Evolutionary conservation across 495 filamentous ascomycete genomes (phyloP).

Genomic region (Trichoderma orchidacearum): DNA sequence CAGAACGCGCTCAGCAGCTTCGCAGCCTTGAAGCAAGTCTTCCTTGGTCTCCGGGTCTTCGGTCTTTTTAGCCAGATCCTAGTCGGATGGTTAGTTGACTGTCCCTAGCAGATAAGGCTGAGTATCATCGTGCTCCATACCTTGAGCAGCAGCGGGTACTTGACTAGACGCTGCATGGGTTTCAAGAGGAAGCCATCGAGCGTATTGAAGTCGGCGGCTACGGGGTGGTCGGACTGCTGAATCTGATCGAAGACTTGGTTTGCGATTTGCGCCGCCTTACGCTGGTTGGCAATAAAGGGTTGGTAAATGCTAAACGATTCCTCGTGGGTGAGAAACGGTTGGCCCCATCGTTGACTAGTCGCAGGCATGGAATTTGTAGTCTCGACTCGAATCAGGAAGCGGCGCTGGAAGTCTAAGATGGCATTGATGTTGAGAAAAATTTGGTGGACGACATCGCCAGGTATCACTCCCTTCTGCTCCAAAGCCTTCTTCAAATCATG

Average conservation of each 20-base stretch:
- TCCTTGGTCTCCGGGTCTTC: slow-evolving; percentile 52
- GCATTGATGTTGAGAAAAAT: slow-evolving; percentile 95
- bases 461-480: slow-evolving; percentile 73
- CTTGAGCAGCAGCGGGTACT: slow-evolving; percentile 83
- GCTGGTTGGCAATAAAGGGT: slow-evolving; percentile 91
- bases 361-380: slow-evolving; percentile 77
- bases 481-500: slow-evolving; percentile 85
- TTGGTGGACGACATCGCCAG: slow-evolving; percentile 82
- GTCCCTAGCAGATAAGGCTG: slow-evolving; percentile 2
- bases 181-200: slow-evolving; percentile 88
- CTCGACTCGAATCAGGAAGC: slow-evolving; percentile 90
- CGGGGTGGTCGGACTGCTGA: slow-evolving; percentile 34
- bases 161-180: slow-evolving; percentile 87
- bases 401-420: slow-evolving; percentile 85
- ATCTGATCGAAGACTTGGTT: slow-evolving; percentile 50
- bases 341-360: slow-evolving; percentile 78
- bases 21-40: slow-evolving; percentile 59
- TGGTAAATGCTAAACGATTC: slow-evolving; percentile 83
- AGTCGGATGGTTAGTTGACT: slow-evolving; percentile 5
- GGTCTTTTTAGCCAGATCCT: slow-evolving; percentile 79
- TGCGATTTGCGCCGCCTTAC: slow-evolving; percentile 49
- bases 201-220: slow-evolving; percentile 44
- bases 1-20: slow-evolving; percentile 62
- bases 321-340: slow-evolving; percentile 61
- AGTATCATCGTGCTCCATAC: slow-evolving; percentile 31